Percentiles rank a stretch among this genome's conserved stretches.
Conservation (phyloP, 768 basidiomycete species). For the Termitomyces sp. region DNA sequence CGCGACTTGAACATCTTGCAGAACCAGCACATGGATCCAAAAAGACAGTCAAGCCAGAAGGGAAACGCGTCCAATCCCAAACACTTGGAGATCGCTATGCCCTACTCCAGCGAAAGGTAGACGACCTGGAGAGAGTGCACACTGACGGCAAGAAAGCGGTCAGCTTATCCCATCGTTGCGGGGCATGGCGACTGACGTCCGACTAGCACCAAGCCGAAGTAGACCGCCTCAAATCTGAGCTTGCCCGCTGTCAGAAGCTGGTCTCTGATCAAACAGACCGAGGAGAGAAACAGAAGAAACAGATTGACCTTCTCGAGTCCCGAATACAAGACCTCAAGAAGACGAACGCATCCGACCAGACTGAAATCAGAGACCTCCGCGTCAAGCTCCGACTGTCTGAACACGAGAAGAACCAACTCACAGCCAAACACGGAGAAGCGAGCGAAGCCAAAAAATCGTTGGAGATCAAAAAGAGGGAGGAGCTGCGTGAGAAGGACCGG, state of each 20-base stretch:
- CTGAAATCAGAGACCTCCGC: constrained; percentile 58
- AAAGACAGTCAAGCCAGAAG: constrained; percentile 16
- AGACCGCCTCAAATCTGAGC: constrained; percentile 55
- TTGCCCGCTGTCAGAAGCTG: constrained; percentile 40
- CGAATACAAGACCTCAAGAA: constrained; percentile 60
- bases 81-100: constrained; percentile 43
- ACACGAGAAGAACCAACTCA: constrained; percentile 47
- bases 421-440: constrained; percentile 45
- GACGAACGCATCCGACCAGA: constrained; percentile 39
- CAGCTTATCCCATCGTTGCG: constrained; percentile 15
- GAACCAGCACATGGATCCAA: constrained; percentile 7
- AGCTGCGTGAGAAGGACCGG: constrained; percentile 46
- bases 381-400: constrained; percentile 53
- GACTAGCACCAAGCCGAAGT: constrained; percentile 53
- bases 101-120: constrained; percentile 54
- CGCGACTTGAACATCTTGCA: no score
- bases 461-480: constrained; percentile 50
- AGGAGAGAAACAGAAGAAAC: constrained; percentile 58
- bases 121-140: constrained; percentile 58
- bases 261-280: constrained; percentile 46
- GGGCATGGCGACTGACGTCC: not conserved
- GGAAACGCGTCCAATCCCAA: constrained; percentile 13
- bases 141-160: constrained; percentile 63
- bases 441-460: constrained; percentile 43
- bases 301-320: constrained; percentile 48